Evolutionary conservation across 2,329 filamentous ascomycete genomes (phyloP).

Genomic region (Juglanconis oblonga): DNA sequence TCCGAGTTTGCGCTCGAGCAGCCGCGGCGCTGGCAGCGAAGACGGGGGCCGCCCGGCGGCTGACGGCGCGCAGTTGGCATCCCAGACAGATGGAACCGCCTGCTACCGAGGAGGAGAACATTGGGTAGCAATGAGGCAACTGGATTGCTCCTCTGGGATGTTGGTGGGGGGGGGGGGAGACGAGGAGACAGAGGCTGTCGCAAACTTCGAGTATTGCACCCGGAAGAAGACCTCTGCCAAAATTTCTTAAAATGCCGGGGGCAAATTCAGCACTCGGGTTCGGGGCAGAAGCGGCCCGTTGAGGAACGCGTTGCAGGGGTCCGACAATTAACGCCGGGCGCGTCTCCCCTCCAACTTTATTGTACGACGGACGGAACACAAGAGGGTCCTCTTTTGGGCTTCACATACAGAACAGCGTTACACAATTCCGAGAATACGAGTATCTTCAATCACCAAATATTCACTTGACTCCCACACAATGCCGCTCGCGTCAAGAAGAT

Average conservation of each 20-base stretch:
- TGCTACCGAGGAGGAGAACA: conserved; percentile 32
- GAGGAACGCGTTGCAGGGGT: not conserved
- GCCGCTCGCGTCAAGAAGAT: conserved; percentile 13
- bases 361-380: not conserved
- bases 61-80: conserved; percentile 35
- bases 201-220: not conserved
- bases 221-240: not conserved
- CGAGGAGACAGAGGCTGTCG: not conserved
- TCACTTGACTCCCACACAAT: not conserved
- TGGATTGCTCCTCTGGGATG: not conserved
- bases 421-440: not conserved
- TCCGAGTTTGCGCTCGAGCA: not conserved
- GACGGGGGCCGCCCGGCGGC: conserved; percentile 20
- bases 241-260: not conserved
- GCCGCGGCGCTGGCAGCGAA: conserved; percentile 11
- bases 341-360: not conserved
- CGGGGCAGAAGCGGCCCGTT: not conserved
- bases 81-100: conserved; percentile 36
- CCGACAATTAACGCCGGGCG: not conserved
- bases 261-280: not conserved
- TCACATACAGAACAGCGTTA: not conserved
- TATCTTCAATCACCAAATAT: not conserved
- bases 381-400: not conserved
- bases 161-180: no score
- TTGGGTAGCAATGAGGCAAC: conserved; percentile 19